These are phyloP conservation scores for Amaranthus cruentus DNA, from an alignment of 148 eudicot genomes.

Conservation along the genomic window DNA sequence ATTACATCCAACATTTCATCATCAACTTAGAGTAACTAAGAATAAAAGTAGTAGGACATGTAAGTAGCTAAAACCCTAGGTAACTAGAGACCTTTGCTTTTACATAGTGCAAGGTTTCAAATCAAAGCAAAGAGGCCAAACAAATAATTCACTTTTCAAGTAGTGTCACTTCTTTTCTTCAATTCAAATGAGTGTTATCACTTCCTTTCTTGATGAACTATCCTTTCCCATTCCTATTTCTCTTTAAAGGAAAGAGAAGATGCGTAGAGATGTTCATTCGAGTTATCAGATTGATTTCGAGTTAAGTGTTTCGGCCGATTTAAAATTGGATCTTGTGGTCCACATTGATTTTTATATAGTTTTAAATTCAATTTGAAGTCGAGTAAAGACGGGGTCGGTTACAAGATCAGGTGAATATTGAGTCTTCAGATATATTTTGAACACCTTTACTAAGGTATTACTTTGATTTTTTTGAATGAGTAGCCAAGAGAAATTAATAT, in stretches of 20 bases:
- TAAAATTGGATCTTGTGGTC: too few species aligned
- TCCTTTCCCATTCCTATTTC: constrained; percentile 11
- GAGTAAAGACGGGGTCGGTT: too few species aligned
- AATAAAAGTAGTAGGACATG: not conserved
- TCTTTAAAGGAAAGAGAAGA: not conserved
- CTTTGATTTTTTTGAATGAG: too few species aligned
- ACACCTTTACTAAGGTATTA: too few species aligned
- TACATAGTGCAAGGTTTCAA: constrained; percentile 9
- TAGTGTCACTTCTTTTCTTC: constrained; percentile 18
- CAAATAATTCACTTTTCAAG: constrained; percentile 13
- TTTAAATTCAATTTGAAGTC: too few species aligned
- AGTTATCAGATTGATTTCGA: too few species aligned
- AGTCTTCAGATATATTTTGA: too few species aligned
- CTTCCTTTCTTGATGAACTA: constrained; percentile 11
- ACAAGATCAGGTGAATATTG: too few species aligned
- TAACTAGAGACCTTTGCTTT: constrained; percentile 8
- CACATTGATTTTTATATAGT: too few species aligned
- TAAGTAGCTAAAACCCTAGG: not conserved
- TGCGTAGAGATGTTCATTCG: too few species aligned
- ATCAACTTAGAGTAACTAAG: not conserved
- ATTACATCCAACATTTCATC: not conserved
- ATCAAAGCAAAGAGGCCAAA: constrained; percentile 18
- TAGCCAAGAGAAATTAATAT: too few species aligned
- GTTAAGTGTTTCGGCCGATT: too few species aligned
- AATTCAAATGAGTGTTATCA: constrained; percentile 25